Percentiles rank a stretch among this genome's conserved stretches.
Conservation (phyloP, 2,329 filamentous ascomycete genomes). For the Sordariomycetes sp. region DNA sequence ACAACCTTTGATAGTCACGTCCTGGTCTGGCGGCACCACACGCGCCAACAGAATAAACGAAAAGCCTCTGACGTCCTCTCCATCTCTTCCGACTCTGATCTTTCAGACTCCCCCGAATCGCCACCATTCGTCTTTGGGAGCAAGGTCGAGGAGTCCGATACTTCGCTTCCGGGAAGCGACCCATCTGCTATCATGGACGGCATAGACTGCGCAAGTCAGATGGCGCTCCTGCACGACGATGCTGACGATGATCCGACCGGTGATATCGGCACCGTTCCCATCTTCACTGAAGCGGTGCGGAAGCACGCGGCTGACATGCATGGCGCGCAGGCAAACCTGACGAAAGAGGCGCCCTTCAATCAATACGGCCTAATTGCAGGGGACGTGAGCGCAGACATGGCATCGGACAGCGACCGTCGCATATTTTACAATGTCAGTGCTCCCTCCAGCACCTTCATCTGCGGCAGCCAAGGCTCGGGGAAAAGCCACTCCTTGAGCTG, state of each 20-base stretch:
- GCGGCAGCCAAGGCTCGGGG: constrained; percentile 54
- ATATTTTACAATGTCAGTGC: constrained; percentile 35
- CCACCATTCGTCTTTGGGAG: no score
- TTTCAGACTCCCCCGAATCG: no score
- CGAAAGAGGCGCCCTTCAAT: constrained; percentile 1
- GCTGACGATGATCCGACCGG: constrained; percentile 5
- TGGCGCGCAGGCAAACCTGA: background rate
- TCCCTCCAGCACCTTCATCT: constrained; percentile 54
- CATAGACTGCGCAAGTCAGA: constrained; percentile 1
- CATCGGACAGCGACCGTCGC: constrained; percentile 14
- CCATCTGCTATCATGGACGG: no score
- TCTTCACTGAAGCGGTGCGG: constrained; percentile 19
- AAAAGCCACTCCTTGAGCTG: constrained; percentile 54
- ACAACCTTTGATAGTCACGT: no score
- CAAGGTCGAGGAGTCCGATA: no score
- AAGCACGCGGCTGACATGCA: constrained; percentile 5
- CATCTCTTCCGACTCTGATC: no score
- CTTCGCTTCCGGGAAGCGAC: no score
- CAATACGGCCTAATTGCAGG: constrained; percentile 7
- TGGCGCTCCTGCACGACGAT: constrained; percentile 9
- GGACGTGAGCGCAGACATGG: constrained; percentile 1
- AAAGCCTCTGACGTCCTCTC: no score
- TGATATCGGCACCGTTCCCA: constrained; percentile 17
- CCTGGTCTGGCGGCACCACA: no score
- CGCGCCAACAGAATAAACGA: no score